Evolutionary conservation across 1,139 yeast species (phyloP).

Genomic region (Hansenula sp.): DNA sequence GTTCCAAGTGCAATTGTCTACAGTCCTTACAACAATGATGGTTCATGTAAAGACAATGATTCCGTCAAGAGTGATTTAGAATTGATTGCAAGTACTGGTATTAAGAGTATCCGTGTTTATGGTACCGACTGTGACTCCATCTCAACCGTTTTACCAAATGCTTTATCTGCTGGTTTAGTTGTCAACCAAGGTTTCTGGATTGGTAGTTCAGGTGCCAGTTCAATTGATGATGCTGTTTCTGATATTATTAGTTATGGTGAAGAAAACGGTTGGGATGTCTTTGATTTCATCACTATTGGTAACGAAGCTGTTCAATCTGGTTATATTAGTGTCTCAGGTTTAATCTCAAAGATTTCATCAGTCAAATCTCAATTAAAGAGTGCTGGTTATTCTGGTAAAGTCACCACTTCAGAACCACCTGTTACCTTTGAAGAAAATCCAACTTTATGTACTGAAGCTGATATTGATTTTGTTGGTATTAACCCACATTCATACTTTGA

Average conservation of each 20-base stretch:
- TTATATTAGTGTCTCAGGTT: slow-evolving; percentile 51
- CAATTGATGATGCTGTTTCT: slow-evolving; percentile 57
- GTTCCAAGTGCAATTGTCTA: slow-evolving; percentile 62
- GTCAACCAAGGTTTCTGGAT: slow-evolving; percentile 92
- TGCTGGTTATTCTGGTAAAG: slow-evolving; percentile 75
- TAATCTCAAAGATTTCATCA: slow-evolving; percentile 55
- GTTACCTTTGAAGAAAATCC: slow-evolving; percentile 63
- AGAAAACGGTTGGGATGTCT: slow-evolving; percentile 59
- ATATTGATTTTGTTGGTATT: slow-evolving; percentile 74
- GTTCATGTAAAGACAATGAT: slow-evolving; percentile 57
- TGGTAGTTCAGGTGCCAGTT: slow-evolving; percentile 52
- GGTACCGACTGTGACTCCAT: slow-evolving; percentile 82
- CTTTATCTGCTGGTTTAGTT: slow-evolving; percentile 55
- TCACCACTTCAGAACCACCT: slow-evolving; percentile 89
- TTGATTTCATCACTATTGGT: slow-evolving; percentile 75
- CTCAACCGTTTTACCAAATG: slow-evolving; percentile 59
- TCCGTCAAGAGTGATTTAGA: slow-evolving; percentile 57
- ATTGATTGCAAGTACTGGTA: slow-evolving; percentile 55
- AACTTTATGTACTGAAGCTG: slow-evolving; percentile 55
- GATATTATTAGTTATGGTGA: slow-evolving; percentile 48
- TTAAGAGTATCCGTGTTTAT: slow-evolving; percentile 64
- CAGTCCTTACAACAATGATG: slow-evolving; percentile 72
- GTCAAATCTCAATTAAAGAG: slow-evolving; percentile 52
- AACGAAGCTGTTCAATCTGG: slow-evolving; percentile 77
- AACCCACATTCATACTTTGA: slow-evolving; percentile 89